phyloP scores from a whole-genome alignment of 2,329 filamentous ascomycete genomes.

The Aspergillus unguis region DNA sequence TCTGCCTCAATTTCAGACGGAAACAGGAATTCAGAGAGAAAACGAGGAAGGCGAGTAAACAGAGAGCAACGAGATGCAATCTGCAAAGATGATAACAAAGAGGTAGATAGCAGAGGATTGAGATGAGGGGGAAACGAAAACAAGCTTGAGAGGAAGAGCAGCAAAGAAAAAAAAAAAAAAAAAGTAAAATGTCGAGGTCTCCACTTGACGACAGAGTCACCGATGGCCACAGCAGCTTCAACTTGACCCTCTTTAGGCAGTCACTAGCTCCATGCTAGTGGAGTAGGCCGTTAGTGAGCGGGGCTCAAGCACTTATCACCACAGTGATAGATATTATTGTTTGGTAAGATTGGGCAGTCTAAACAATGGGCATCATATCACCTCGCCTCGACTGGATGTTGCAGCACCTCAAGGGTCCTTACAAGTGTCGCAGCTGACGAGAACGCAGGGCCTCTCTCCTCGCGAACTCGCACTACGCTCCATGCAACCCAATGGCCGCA shows the following conservation, averaged over 20 bases:
- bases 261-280: slow-evolving; percentile 12
- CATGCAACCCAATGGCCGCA: slow-evolving; percentile 1
- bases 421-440: not conserved
- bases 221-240: slow-evolving; percentile 4
- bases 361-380: slow-evolving; percentile 4
- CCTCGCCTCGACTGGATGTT: not conserved
- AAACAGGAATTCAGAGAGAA: slow-evolving; percentile 11
- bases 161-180: slow-evolving; percentile 15
- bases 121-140: slow-evolving; percentile 10
- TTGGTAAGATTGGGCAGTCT: slow-evolving; percentile 8
- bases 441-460: slow-evolving; percentile 1
- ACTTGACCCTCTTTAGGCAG: slow-evolving; percentile 1
- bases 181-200: slow-evolving; percentile 8
- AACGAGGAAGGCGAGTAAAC: slow-evolving; percentile 8
- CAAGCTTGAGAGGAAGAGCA: slow-evolving; percentile 11
- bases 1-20: slow-evolving; percentile 16
- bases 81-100: slow-evolving; percentile 8
- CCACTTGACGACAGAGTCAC: slow-evolving; percentile 11
- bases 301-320: slow-evolving; percentile 15
- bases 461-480: not conserved
- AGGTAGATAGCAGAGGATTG: slow-evolving; percentile 13
- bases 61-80: slow-evolving; percentile 10
- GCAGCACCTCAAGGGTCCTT: not conserved
- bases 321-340: slow-evolving; percentile 13
- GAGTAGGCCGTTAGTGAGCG: slow-evolving; percentile 13